Evolutionary conservation across 495 filamentous ascomycete species (phyloP).

Genomic region (Aspergillus incahuasiensis): DNA sequence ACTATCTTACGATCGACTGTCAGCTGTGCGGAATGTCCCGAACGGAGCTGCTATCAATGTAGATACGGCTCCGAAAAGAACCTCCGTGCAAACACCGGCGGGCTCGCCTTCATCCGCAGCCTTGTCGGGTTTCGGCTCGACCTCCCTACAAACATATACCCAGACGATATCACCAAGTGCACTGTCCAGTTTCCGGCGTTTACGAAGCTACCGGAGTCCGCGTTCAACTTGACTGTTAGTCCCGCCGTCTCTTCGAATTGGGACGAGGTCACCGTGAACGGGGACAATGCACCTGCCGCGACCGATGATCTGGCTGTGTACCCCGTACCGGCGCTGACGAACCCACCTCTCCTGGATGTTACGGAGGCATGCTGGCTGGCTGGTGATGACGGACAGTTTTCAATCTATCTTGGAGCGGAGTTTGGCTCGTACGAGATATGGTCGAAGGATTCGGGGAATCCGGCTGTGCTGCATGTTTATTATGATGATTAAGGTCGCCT

Average conservation of each 20-base stretch:
- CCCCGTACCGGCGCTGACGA: conserved; percentile 5
- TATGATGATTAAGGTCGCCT: not conserved
- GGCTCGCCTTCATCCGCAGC: conserved; percentile 5
- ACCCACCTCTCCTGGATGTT: conserved; percentile 9
- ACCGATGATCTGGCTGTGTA: not conserved
- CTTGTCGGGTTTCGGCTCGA: conserved; percentile 16
- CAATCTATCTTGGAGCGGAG: conserved; percentile 10
- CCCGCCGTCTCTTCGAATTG: conserved; percentile 11
- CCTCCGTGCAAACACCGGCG: conserved; percentile 10
- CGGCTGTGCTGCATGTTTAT: conserved; percentile 13
- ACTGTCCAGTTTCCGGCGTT: conserved; percentile 17
- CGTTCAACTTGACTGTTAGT: conserved; percentile 12
- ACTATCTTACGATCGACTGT: conserved; percentile 13
- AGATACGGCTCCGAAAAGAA: conserved; percentile 4
- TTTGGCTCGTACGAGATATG: conserved; percentile 14
- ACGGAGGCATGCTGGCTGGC: conserved; percentile 7
- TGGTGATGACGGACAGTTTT: conserved; percentile 10
- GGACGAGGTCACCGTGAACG: conserved; percentile 17
- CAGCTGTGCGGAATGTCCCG: conserved; percentile 11
- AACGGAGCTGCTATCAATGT: conserved; percentile 12
- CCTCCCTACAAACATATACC: not conserved
- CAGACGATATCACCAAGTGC: conserved; percentile 5
- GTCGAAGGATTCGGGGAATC: conserved; percentile 16
- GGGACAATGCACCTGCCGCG: conserved; percentile 7
- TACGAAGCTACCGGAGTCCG: not conserved